phyloP scores from a whole-genome alignment of 805 yeast genomes.

The Pichia ethanolica region DNA sequence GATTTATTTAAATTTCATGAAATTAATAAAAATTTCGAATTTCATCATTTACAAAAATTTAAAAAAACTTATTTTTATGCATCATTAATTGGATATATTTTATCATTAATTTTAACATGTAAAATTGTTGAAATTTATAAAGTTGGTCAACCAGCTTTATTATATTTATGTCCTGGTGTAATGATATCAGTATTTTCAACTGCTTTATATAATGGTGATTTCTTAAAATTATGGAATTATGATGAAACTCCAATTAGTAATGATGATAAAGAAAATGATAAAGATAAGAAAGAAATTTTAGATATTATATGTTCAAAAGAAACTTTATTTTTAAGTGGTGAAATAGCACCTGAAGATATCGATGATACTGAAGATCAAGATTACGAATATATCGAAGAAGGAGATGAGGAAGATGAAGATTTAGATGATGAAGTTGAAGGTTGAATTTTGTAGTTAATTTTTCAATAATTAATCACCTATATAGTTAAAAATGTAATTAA shows the following conservation, averaged over 20 bases:
- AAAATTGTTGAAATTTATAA: conserved; percentile 31
- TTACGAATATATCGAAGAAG: conserved; percentile 8
- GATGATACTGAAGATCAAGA: conserved; percentile 21
- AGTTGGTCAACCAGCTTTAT: conserved; percentile 59
- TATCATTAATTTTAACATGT: conserved; percentile 40
- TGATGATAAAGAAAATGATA: not conserved
- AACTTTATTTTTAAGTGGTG: conserved; percentile 18
- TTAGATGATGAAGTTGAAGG: not conserved
- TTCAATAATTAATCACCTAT: no score
- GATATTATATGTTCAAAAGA: conserved; percentile 20
- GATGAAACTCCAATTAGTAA: conserved; percentile 19
- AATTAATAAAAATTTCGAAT: conserved; percentile 25
- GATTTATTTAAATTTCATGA: conserved; percentile 40
- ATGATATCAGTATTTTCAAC: conserved; percentile 26
- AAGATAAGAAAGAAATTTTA: conserved; percentile 9
- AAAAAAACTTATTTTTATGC: conserved; percentile 39
- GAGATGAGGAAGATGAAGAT: conserved; percentile 4
- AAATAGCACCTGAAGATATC: conserved; percentile 17
- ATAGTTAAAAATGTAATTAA: no score
- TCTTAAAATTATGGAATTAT: conserved; percentile 33
- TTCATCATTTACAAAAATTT: conserved; percentile 33
- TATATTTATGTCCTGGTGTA: conserved; percentile 52
- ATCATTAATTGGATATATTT: conserved; percentile 39
- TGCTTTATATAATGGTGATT: conserved; percentile 37
- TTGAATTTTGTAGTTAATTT: not conserved